phyloP scores from a whole-genome alignment of 768 basidiomycete genomes.

The Pholiota molesta region DNA sequence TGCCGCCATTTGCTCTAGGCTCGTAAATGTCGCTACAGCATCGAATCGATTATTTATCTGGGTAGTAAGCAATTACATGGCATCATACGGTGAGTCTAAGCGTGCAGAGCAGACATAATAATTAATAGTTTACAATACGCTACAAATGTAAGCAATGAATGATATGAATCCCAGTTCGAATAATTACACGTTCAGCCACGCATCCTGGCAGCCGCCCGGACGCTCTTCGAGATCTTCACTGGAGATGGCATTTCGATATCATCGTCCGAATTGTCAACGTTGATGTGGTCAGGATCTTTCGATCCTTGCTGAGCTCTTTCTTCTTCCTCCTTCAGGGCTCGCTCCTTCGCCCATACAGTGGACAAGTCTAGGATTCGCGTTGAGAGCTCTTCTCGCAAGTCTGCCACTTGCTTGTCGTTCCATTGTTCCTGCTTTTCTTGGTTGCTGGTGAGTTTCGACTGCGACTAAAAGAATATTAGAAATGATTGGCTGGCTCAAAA shows the following conservation, averaged over 20 bases:
- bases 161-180: neutral
- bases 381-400: constrained; percentile 48
- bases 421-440: constrained; percentile 50
- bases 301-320: constrained; percentile 38
- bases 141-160: neutral
- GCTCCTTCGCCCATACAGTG: constrained; percentile 52
- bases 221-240: constrained; percentile 6
- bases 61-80: neutral
- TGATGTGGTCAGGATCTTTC: constrained; percentile 28
- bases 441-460: constrained; percentile 34
- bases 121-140: neutral
- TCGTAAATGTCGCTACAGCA: too few species aligned
- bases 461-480: constrained; percentile 11
- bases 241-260: constrained; percentile 40
- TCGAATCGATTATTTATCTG: neutral
- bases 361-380: constrained; percentile 50
- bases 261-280: constrained; percentile 39
- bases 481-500: neutral
- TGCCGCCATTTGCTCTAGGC: too few species aligned
- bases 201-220: neutral
- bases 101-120: neutral
- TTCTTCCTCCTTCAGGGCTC: constrained; percentile 40
- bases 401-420: constrained; percentile 49
- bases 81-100: neutral
- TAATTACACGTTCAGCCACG: constrained; percentile 1